Evolutionary conservation across 441 rosid genomes (phyloP), one percentile per base, ranked within the genome.

Genomic region (Adansonia gregorii): DNA sequence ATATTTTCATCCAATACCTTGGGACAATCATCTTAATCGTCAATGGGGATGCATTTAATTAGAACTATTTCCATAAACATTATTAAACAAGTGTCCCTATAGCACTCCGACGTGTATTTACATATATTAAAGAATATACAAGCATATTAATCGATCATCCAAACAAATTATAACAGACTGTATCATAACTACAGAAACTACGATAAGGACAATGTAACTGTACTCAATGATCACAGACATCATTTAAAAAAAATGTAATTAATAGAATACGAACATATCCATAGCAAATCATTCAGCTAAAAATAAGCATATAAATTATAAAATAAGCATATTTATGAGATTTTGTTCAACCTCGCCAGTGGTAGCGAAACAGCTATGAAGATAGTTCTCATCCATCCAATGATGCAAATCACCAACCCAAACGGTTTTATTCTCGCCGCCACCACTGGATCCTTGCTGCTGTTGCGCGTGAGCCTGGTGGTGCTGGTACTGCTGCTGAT

Each of bases 401-500:
- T 89, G 94, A 83, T 89, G 91, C 87, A 95, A 90, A 86, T 95
- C 99, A 49, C 98, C 98, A 70, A 91, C 89, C 99, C 99, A 95
- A 54, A 95, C 74, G 2, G 97, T 87, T 77, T 87, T 90, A 76
- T 93, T 95, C 67, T 93, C 97, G 63, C 87, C 86, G 79, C 79
- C 81, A 4, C 87, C 86, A 76, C 79, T 76, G 4, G 91, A 89
- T 71, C 89, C 92, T 27, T 85, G 90, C 59, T 83, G 87, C 17
- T 82, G 87, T 41, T 82, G 87, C 72, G 59, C 78, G 58, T 39
- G 80, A 79, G 75, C 59, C 76, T 81, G 89, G 77, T 58, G 89
- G 3, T 80, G 84, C 52, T 75, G 88, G 46, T 85, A 90, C 76
- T 82, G 86, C 67, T 89, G 92, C 69, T 86, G 67, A 35, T 63